Evolutionary conservation across 305 asterid species (phyloP).

Genomic region (Lippia alba): DNA sequence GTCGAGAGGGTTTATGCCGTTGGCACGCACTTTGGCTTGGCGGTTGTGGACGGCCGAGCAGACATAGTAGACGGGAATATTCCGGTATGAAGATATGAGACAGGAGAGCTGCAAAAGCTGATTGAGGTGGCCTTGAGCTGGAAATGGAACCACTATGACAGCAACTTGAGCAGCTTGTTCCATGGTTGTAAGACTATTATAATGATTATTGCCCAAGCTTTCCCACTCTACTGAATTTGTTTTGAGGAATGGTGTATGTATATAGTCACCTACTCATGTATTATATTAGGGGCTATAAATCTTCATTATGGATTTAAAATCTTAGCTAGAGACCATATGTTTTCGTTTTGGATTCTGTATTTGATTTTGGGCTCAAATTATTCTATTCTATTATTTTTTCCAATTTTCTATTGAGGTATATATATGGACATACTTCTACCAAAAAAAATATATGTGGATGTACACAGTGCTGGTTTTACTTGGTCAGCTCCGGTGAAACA

Average conservation of each 20-base stretch:
- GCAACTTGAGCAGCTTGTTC: conserved; percentile 27
- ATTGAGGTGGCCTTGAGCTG: conserved; percentile 55
- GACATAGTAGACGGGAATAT: conserved; percentile 48
- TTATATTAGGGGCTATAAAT: too few species aligned
- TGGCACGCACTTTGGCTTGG: conserved; percentile 46
- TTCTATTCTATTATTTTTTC: too few species aligned
- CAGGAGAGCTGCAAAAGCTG: conserved; percentile 52
- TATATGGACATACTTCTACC: too few species aligned
- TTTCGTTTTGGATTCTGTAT: too few species aligned
- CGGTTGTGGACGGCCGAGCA: conserved; percentile 44
- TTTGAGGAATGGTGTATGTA: not conserved
- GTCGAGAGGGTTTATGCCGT: conserved; percentile 31
- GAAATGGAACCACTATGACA: conserved; percentile 49
- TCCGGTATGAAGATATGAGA: conserved; percentile 35
- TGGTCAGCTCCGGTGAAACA: not conserved
- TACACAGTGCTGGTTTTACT: not conserved
- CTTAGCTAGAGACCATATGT: too few species aligned
- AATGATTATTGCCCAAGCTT: conserved; percentile 5
- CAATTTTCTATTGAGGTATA: too few species aligned
- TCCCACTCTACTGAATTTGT: not conserved
- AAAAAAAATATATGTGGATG: too few species aligned
- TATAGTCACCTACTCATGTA: too few species aligned
- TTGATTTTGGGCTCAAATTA: too few species aligned
- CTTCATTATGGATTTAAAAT: too few species aligned
- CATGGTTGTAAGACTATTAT: not conserved